These are phyloP conservation scores for Trichoderma afroharzianum DNA, from an alignment of 2,329 filamentous ascomycete genomes.

Conservation along the genomic window DNA sequence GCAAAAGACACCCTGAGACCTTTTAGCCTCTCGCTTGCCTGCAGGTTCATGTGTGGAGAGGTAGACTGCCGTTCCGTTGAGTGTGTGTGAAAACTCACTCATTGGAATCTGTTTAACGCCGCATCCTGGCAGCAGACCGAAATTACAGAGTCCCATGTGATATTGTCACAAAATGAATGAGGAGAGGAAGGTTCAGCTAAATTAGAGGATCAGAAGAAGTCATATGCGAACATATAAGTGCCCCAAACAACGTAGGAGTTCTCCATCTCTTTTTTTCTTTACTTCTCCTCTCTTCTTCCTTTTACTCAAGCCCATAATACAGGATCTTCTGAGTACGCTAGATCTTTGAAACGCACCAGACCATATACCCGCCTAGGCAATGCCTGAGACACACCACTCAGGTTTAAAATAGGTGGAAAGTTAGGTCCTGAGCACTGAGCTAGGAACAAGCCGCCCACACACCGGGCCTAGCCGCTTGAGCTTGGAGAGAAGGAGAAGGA, in stretches of 20 bases:
- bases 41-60: neutral
- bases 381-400: neutral
- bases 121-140: neutral
- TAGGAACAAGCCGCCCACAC: neutral
- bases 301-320: neutral
- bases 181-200: neutral
- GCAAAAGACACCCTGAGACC: neutral
- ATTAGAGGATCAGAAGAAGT: neutral
- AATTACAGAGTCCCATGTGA: neutral
- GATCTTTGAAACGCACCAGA: neutral
- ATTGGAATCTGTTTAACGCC: neutral
- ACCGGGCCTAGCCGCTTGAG: neutral
- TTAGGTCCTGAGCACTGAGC: neutral
- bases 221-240: neutral
- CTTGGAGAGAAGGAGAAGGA: neutral
- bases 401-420: neutral
- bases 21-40: conserved; percentile 2
- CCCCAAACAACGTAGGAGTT: too few species aligned
- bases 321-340: neutral
- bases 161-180: neutral
- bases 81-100: neutral
- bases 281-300: neutral
- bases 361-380: neutral
- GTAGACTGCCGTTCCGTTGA: neutral
- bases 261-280: neutral